Base-by-base conservation (phyloP, 177 flowering plant species). In the Tripterygium wilfordii region DNA sequence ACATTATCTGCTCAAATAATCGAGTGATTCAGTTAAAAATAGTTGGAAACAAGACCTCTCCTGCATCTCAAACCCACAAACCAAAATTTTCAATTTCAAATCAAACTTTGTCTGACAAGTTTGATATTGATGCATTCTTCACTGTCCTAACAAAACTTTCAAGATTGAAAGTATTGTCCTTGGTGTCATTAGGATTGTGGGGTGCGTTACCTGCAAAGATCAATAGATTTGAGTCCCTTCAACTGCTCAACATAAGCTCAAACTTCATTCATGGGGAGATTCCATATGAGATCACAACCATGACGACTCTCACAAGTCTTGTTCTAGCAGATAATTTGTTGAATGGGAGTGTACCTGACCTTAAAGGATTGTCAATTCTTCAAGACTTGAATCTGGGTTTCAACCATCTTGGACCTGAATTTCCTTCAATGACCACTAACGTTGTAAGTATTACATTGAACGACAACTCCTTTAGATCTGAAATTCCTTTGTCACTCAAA, bases 181-280 rank as follows among this genome's bases (percentile, higher is more conserved):
- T 91, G 2, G 92, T 81, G 5, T 83, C 89, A 1, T 41, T 91
- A 23, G 98, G 98, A 2, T 18, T 91, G 13, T 85, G 96, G 96
- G 98, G 98, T 26, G 67, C 77, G 2, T 48, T 88, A 3, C 90
- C 98, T 2, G 27, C 58, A 2, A 83, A 81, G 48, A 65, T 88
- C 49, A 56, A 36, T 42, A 60, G 85, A 36, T 60, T 91, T 29
- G 13, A 22, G 10, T 68, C 81, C 2, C 88, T 91, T 42, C 68
- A 72, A 48, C 68, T 69, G 8, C 63, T 91, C 9, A 85, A 88
- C 45, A 19, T 91, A 13, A 91, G 84, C 56, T 81, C 89, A 0
- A 91, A 91, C 67, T 80, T 65, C 63, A 63, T 91, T 5, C 58
- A 39, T 37, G 96, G 98, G 3, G 54, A 58, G 38, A 67, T 91